Conservation (phyloP, 2,329 filamentous ascomycete species). For the Hymenoscyphus infarciens region DNA sequence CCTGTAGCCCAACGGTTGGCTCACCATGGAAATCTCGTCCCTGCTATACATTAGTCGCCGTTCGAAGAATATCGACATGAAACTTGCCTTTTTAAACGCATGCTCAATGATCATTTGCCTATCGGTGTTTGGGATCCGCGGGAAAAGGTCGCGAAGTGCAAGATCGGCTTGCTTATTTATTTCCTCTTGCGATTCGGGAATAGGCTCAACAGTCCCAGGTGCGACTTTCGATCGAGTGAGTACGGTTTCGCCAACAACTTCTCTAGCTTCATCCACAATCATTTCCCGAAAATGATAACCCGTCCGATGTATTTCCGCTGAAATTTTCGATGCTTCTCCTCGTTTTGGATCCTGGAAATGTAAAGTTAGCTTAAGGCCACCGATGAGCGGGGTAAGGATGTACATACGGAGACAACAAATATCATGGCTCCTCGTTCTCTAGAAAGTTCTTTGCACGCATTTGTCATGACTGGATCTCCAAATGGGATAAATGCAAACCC, state of each 20-base stretch:
- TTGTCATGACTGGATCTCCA: slow-evolving; percentile 58
- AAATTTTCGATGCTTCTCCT: slow-evolving; percentile 31
- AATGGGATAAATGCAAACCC: slow-evolving; percentile 61
- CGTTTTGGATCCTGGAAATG: slow-evolving; percentile 23
- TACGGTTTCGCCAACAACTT: slow-evolving; percentile 32
- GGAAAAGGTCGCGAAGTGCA: slow-evolving; percentile 60
- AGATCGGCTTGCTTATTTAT: slow-evolving; percentile 61
- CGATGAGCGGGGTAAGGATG: slow-evolving; percentile 25
- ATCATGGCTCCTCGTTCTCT: slow-evolving; percentile 60
- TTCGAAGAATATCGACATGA: slow-evolving; percentile 8
- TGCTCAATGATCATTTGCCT: slow-evolving; percentile 59
- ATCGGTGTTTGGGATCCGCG: slow-evolving; percentile 62
- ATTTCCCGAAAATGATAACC: slow-evolving; percentile 58
- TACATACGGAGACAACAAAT: slow-evolving; percentile 60
- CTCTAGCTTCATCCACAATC: slow-evolving; percentile 55
- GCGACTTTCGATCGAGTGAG: slow-evolving; percentile 25
- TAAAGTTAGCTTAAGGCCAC: slow-evolving; percentile 8
- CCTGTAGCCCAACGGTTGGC: slow-evolving; percentile 54
- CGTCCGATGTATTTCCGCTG: slow-evolving; percentile 52
- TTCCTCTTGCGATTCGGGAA: slow-evolving; percentile 55
- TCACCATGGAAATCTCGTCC: slow-evolving; percentile 50
- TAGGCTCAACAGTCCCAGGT: slow-evolving; percentile 49
- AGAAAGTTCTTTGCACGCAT: slow-evolving; percentile 61
- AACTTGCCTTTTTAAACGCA: slow-evolving; percentile 58
- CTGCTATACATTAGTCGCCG: slow-evolving; percentile 36